Conservation (phyloP, 2,329 filamentous ascomycete species). For the Capronia coronata region DNA sequence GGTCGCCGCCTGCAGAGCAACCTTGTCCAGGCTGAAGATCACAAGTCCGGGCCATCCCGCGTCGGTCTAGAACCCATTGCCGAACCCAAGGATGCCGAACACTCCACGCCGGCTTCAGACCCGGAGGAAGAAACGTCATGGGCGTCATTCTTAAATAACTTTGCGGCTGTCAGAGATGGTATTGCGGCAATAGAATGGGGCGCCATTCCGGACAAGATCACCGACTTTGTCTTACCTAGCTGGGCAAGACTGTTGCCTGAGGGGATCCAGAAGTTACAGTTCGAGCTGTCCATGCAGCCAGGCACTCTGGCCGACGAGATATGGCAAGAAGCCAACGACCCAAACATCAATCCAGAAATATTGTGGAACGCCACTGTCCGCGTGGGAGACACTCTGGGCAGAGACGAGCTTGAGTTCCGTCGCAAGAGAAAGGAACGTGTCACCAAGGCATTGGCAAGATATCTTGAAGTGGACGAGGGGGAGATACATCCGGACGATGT, state of each 20-base stretch:
- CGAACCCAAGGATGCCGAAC: conserved; percentile 18
- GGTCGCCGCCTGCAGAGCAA: conserved; percentile 14
- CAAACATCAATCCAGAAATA: conserved; percentile 79
- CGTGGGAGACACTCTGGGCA: conserved; percentile 72
- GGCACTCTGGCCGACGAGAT: conserved; percentile 89
- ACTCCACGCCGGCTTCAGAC: conserved; percentile 20
- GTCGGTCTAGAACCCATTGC: conserved; percentile 19
- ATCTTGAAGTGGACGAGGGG: conserved; percentile 68
- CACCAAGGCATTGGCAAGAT: conserved; percentile 68
- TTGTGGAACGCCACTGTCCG: conserved; percentile 72
- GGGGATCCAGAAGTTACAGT: conserved; percentile 74
- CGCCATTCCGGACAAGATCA: conserved; percentile 50
- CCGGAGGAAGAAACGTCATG: conserved; percentile 37
- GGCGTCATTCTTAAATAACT: conserved; percentile 47
- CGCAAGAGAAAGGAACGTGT: conserved; percentile 62
- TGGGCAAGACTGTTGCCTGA: conserved; percentile 74
- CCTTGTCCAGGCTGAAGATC: conserved; percentile 9
- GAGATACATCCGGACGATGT: conserved; percentile 91
- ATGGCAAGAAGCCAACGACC: conserved; percentile 84
- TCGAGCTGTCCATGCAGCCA: conserved; percentile 77
- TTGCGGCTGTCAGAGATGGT: conserved; percentile 37
- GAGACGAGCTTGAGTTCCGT: conserved; percentile 73
- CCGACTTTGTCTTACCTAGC: conserved; percentile 67
- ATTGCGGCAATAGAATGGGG: conserved; percentile 40
- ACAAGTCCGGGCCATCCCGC: conserved; percentile 11